Evolutionary conservation across 192 early-diverging fungal genomes (phyloP).

Genomic region (Coemansia sp.): DNA sequence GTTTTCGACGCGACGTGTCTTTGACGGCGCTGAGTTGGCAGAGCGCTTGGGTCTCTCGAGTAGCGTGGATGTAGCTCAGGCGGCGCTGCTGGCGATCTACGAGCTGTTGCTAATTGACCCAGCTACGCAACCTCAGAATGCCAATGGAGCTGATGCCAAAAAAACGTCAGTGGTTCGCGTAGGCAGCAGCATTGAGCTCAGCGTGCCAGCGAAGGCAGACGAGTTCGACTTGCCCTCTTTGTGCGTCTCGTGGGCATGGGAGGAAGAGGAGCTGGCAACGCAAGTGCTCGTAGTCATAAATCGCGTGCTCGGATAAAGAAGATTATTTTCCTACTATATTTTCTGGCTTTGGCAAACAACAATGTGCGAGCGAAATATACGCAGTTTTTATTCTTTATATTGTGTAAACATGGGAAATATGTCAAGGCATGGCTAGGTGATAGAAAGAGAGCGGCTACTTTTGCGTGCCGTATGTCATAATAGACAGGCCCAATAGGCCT

Average conservation of each 20-base stretch:
- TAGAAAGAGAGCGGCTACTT: background rate
- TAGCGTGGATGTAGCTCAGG: conserved; percentile 4
- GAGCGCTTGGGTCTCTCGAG: conserved; percentile 23
- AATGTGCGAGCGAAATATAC: too few species aligned
- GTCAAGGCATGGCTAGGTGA: background rate
- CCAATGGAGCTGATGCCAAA: background rate
- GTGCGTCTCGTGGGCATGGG: conserved; percentile 64
- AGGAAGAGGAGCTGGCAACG: conserved; percentile 70
- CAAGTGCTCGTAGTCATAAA: conserved; percentile 62
- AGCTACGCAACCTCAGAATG: background rate
- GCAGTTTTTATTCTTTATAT: background rate
- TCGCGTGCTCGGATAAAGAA: conserved; percentile 27
- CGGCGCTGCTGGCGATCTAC: conserved; percentile 19
- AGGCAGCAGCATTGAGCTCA: conserved; percentile 17
- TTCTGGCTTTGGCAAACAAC: background rate
- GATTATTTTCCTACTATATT: background rate
- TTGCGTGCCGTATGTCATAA: conserved; percentile 24
- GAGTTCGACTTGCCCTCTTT: conserved; percentile 36
- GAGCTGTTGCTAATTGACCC: conserved; percentile 32
- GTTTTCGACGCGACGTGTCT: conserved; percentile 40
- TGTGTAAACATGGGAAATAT: background rate
- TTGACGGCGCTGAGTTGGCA: conserved; percentile 19
- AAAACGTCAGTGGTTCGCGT: conserved; percentile 8
- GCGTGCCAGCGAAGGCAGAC: background rate
- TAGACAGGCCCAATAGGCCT: conserved; percentile 31